phyloP scores from a whole-genome alignment of 495 filamentous ascomycete genomes.

The Xanthoparmelia taractica region DNA sequence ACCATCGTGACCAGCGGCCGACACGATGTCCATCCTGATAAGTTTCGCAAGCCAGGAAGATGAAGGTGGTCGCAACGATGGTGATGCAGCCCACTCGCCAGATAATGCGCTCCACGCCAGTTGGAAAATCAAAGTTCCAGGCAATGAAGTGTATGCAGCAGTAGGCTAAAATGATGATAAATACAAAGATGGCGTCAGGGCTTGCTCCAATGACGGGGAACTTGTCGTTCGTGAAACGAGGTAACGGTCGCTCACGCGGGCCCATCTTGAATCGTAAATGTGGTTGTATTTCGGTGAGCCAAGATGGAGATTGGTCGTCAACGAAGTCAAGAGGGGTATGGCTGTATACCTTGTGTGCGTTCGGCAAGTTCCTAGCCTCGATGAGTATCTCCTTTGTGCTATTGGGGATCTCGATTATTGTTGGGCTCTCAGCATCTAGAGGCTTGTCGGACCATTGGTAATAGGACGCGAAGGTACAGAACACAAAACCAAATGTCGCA shows the following conservation, averaged over 20 bases:
- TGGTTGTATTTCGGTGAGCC: conserved; percentile 70
- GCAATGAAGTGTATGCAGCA: conserved; percentile 34
- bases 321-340: conserved; percentile 36
- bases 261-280: conserved; percentile 49
- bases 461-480: conserved; percentile 30
- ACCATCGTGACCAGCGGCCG: conserved; percentile 27
- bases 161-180: conserved; percentile 26
- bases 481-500: conserved; percentile 31
- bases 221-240: conserved; percentile 27
- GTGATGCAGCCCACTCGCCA: conserved; percentile 31
- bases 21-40: conserved; percentile 27
- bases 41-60: conserved; percentile 25
- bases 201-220: conserved; percentile 26
- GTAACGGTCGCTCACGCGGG: conserved; percentile 25
- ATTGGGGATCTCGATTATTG: conserved; percentile 16
- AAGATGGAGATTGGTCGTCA: conserved; percentile 34
- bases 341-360: conserved; percentile 21
- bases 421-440: conserved; percentile 29
- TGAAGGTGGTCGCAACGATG: conserved; percentile 25
- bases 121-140: conserved; percentile 40
- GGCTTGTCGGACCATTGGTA: conserved; percentile 38
- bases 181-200: conserved; percentile 21
- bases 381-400: conserved; percentile 25
- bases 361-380: conserved; percentile 19
- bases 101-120: conserved; percentile 27